Percentiles rank a stretch among this genome's conserved stretches.
Evolutionary conservation across 2,329 filamentous ascomycete species (phyloP).

Genomic region (Davidsoniella australis): DNA sequence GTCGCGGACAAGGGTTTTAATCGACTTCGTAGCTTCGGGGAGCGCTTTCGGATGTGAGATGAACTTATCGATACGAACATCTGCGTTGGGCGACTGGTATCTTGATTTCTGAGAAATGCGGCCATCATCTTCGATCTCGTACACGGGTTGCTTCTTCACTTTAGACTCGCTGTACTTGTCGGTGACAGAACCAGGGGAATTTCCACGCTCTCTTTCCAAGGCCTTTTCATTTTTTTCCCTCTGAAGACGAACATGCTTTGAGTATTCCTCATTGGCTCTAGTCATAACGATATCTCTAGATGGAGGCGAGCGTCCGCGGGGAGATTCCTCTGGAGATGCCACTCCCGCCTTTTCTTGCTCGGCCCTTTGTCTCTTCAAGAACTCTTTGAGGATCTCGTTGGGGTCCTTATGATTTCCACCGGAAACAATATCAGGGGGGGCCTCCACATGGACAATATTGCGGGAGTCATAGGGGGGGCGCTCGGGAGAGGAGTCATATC

Average conservation of each 20-base stretch:
- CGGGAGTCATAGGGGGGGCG: not conserved
- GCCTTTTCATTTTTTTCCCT: too few species aligned
- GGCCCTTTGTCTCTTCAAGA: conserved; percentile 19
- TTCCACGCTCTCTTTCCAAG: conserved; percentile 20
- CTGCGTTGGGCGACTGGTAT: conserved; percentile 44
- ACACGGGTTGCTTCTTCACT: not conserved
- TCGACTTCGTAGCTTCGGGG: conserved; percentile 13
- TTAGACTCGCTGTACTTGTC: conserved; percentile 30
- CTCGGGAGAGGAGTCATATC: not conserved
- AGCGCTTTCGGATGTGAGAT: conserved; percentile 35
- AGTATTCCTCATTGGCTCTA: too few species aligned
- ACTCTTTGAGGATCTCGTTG: conserved; percentile 27
- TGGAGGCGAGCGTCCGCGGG: too few species aligned
- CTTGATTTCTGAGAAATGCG: not conserved
- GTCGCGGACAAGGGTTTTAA: conserved; percentile 23
- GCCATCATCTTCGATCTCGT: not conserved
- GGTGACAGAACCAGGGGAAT: conserved; percentile 37
- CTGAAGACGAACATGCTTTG: too few species aligned
- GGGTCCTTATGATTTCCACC: conserved; percentile 15
- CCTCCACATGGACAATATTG: not conserved
- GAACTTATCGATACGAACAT: conserved; percentile 43
- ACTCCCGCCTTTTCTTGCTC: too few species aligned
- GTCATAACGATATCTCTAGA: too few species aligned
- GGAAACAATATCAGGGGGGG: not conserved
- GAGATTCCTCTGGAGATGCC: too few species aligned